Conservation (phyloP, 2,329 filamentous ascomycete species). For the Talaromyces albobiverticillius region DNA sequence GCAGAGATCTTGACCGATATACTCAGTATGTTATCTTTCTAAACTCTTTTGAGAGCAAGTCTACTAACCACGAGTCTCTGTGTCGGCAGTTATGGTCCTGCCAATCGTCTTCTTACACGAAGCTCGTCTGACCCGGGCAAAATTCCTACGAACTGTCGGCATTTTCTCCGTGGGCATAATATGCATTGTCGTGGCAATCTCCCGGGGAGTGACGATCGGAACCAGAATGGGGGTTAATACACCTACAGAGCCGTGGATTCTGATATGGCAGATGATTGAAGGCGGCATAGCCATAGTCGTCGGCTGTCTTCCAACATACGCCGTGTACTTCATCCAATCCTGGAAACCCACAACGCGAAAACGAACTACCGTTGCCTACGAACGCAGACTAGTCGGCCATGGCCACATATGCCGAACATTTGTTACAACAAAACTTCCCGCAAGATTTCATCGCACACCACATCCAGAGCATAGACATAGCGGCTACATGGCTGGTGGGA, state of each 20-base stretch:
- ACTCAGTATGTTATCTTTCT: conserved; percentile 23
- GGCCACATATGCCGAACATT: neutral
- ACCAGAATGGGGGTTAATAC: conserved; percentile 22
- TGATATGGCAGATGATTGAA: conserved; percentile 36
- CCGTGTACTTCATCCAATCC: conserved; percentile 7
- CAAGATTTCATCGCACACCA: neutral
- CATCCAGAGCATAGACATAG: no score
- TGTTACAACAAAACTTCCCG: neutral
- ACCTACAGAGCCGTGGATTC: conserved; percentile 33
- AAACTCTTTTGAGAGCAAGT: neutral
- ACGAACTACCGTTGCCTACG: neutral
- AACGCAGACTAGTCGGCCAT: neutral
- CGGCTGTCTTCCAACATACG: conserved; percentile 20
- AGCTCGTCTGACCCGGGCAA: conserved; percentile 28
- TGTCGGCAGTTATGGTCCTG: conserved; percentile 33
- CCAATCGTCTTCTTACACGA: conserved; percentile 35
- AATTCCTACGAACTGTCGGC: conserved; percentile 31
- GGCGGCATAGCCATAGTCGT: conserved; percentile 26
- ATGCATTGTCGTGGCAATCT: conserved; percentile 24
- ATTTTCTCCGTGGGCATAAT: conserved; percentile 26
- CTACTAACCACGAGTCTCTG: neutral
- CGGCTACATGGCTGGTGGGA: no score
- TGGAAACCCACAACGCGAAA: neutral
- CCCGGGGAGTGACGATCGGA: conserved; percentile 32
- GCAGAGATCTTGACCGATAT: conserved; percentile 35